Percentiles rank a stretch among this genome's conserved stretches.
phyloP scores from a whole-genome alignment of 768 basidiomycete species.

The Agaricus blazei region DNA sequence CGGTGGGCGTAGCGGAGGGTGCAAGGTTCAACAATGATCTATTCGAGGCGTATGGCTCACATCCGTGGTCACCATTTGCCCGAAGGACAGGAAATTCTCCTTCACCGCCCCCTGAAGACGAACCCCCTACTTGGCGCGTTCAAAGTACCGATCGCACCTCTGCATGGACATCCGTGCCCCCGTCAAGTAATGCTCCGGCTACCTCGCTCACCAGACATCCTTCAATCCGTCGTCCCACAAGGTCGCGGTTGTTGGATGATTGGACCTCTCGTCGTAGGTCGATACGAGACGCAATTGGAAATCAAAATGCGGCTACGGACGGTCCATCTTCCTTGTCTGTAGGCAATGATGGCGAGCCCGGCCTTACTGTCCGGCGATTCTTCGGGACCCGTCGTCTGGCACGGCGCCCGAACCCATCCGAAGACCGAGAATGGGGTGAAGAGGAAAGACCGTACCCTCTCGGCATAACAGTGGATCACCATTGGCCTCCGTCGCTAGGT shows the following conservation, averaged over 20 bases:
- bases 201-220: slow-evolving; percentile 47
- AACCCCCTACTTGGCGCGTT: slow-evolving; percentile 3
- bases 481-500: neutral
- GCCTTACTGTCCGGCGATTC: slow-evolving; percentile 10
- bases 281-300: slow-evolving; percentile 27
- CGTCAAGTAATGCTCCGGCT: slow-evolving; percentile 13
- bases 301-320: slow-evolving; percentile 24
- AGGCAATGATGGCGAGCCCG: slow-evolving; percentile 1
- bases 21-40: slow-evolving; percentile 54
- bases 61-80: slow-evolving; percentile 17
- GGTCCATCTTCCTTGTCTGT: slow-evolving; percentile 4
- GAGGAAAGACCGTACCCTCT: neutral
- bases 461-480: slow-evolving; percentile 5
- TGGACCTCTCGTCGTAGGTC: slow-evolving; percentile 64
- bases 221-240: slow-evolving; percentile 53
- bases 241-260: slow-evolving; percentile 58
- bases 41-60: slow-evolving; percentile 53
- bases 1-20: slow-evolving; percentile 41
- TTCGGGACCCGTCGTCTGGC: slow-evolving; percentile 8
- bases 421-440: neutral
- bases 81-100: slow-evolving; percentile 20
- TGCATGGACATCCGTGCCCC: slow-evolving; percentile 15
- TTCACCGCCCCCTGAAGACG: slow-evolving; percentile 26
- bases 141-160: neutral
- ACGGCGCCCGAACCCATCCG: neutral